Percentiles rank a stretch among this genome's conserved stretches.
Evolutionary conservation across 768 basidiomycete genomes (phyloP).

Genomic region (Tubosaeta brunneosetosa): DNA sequence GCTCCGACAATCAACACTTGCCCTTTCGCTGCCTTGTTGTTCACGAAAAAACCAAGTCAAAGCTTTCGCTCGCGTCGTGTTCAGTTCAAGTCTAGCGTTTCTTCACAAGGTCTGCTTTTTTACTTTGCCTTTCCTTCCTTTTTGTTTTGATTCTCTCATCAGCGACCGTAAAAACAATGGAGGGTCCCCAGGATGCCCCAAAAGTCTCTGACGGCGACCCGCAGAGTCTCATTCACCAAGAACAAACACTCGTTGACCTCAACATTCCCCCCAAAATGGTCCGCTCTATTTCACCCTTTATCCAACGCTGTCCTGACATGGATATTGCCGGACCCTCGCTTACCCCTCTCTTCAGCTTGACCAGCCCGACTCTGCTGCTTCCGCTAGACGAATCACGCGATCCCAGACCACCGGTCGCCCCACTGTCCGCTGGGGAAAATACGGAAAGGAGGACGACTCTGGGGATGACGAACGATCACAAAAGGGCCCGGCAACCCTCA

Average conservation of each 20-base stretch:
- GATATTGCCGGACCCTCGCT: slow-evolving; percentile 24
- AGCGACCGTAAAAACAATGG: slow-evolving; percentile 31
- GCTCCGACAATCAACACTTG: slow-evolving; percentile 35
- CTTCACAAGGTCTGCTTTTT: slow-evolving; percentile 10
- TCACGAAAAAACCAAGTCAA: not conserved
- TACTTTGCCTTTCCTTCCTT: not conserved
- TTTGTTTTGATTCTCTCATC: slow-evolving; percentile 27
- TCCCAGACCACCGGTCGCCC: slow-evolving; percentile 33
- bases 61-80: not conserved
- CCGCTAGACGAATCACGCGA: slow-evolving; percentile 28
- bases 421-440: slow-evolving; percentile 32
- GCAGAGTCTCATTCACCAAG: slow-evolving; percentile 10
- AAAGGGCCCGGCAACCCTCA: slow-evolving; percentile 22
- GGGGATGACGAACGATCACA: slow-evolving; percentile 20
- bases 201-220: slow-evolving; percentile 15
- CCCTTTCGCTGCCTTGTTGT: slow-evolving; percentile 13
- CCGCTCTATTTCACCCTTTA: slow-evolving; percentile 26
- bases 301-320: slow-evolving; percentile 27
- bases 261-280: slow-evolving; percentile 27
- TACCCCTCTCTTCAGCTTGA: slow-evolving; percentile 24
- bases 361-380: slow-evolving; percentile 22
- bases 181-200: slow-evolving; percentile 18
- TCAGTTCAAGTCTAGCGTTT: too few species aligned
- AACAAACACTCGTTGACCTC: slow-evolving; percentile 26
- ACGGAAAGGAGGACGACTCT: slow-evolving; percentile 27